Percentiles rank a stretch among this genome's conserved stretches.
Evolutionary conservation across 176 grass and related monocot genomes (phyloP).

Genomic region (Coix lacrymajobi): DNA sequence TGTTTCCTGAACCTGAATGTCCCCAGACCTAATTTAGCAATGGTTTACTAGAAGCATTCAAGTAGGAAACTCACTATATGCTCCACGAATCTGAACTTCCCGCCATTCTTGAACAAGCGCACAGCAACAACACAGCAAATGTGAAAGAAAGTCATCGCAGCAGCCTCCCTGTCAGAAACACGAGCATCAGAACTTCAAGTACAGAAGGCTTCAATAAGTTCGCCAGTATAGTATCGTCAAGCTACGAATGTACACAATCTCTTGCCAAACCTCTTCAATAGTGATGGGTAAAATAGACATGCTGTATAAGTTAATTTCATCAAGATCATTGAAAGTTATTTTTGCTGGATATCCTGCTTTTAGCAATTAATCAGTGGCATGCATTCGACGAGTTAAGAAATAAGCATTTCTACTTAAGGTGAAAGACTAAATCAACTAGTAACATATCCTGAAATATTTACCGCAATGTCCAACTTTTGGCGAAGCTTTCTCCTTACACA

Average conservation of each 20-base stretch:
- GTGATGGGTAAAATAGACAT: not conserved
- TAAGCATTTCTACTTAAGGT: not conserved
- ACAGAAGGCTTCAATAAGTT: not conserved
- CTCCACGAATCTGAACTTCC: conserved; percentile 77
- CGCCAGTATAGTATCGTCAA: not conserved
- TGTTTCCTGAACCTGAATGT: not conserved
- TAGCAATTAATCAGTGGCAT: not conserved
- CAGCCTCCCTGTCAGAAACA: conserved; percentile 66
- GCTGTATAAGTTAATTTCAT: not conserved
- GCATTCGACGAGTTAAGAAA: not conserved
- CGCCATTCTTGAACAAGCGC: conserved; percentile 99
- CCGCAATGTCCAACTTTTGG: conserved; percentile 69
- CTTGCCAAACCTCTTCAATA: not conserved
- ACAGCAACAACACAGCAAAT: conserved; percentile 92
- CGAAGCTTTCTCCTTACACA: conserved; percentile 88
- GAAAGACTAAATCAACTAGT: not conserved
- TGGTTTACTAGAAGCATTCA: not conserved
- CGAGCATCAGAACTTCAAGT: not conserved
- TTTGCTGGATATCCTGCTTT: not conserved
- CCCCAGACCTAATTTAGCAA: not conserved
- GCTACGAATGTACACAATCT: not conserved
- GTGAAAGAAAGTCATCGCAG: conserved; percentile 93
- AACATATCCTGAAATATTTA: conserved; percentile 34
- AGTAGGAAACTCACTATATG: conserved; percentile 41
- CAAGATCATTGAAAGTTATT: not conserved